Conservation (phyloP, 805 yeast species). For the Kodamaea neixiangensis region DNA sequence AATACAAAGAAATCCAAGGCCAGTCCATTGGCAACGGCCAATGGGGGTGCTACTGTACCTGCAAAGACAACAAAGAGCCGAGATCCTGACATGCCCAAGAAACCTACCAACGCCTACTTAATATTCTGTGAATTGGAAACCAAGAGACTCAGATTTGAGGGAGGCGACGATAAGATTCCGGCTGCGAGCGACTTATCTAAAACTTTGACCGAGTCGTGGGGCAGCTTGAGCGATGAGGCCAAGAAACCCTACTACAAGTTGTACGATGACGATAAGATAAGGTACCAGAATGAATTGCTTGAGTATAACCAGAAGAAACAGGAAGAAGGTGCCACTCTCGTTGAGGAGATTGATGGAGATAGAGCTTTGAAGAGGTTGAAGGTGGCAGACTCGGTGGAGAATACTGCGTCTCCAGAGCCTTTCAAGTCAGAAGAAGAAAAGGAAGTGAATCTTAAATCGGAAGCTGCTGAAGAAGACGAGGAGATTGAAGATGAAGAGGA, state of each 20-base stretch:
- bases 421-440: constrained; percentile 11
- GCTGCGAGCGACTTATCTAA: constrained; percentile 68
- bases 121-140: constrained; percentile 86
- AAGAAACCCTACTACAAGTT: constrained; percentile 72
- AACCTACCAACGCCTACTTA: constrained; percentile 89
- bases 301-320: constrained; percentile 43
- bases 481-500: constrained; percentile 4
- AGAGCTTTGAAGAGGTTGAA: constrained; percentile 7
- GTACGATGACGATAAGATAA: constrained; percentile 74
- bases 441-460: constrained; percentile 5
- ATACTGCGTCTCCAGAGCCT: constrained; percentile 10
- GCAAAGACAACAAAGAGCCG: constrained; percentile 45
- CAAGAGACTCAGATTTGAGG: constrained; percentile 64
- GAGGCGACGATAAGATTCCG: constrained; percentile 52
- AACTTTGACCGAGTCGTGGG: constrained; percentile 86
- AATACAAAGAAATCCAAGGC: constrained; percentile 19
- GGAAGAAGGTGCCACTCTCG: constrained; percentile 2
- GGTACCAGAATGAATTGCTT: constrained; percentile 74
- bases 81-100: constrained; percentile 84
- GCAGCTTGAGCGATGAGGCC: constrained; percentile 63
- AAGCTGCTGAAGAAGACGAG: constrained; percentile 9
- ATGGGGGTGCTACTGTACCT: constrained; percentile 26
- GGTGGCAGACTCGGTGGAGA: constrained; percentile 6
- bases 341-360: constrained; percentile 5
- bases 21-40: constrained; percentile 12